phyloP scores from a whole-genome alignment of 1,284 basidiomycete genomes.

The Rhodotorula sp. region DNA sequence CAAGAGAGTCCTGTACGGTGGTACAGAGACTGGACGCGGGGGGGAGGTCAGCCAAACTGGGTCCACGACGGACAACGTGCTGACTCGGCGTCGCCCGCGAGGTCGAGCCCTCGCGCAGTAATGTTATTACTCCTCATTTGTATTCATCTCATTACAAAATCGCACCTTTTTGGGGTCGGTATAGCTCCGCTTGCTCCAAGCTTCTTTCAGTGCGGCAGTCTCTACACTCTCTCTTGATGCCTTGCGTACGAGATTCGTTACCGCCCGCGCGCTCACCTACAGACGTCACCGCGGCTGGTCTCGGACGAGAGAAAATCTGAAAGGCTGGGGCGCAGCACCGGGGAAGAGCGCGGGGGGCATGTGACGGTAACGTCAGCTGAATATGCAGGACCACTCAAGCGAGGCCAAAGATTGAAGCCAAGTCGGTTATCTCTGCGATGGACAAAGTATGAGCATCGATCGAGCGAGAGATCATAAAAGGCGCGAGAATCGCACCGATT shows the following conservation, averaged over 20 bases:
- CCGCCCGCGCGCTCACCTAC: no score
- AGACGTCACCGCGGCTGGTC: no score
- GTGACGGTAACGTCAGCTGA: no score
- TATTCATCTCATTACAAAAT: neutral
- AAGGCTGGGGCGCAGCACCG: no score
- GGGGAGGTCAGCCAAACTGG: conserved; percentile 1
- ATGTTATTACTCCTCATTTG: neutral
- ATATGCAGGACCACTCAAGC: neutral
- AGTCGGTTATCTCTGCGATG: conserved; percentile 1
- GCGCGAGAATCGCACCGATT: conserved; percentile 21
- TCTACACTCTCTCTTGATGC: no score
- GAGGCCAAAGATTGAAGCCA: neutral
- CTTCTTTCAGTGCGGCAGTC: no score
- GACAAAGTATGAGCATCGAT: neutral
- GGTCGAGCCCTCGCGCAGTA: neutral
- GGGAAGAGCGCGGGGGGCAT: no score
- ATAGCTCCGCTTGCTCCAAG: no score
- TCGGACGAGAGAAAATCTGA: no score
- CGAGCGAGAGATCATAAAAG: no score
- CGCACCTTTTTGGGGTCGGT: no score
- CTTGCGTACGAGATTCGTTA: no score
- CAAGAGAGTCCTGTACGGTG: neutral
- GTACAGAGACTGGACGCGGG: neutral
- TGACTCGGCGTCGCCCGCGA: neutral
- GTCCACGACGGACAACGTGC: neutral